A percentile compares a stretch with the other conserved stretches of the same genome.
phyloP scores from a whole-genome alignment of 2,329 filamentous ascomycete genomes.

The Aspergillus luchuensis region DNA sequence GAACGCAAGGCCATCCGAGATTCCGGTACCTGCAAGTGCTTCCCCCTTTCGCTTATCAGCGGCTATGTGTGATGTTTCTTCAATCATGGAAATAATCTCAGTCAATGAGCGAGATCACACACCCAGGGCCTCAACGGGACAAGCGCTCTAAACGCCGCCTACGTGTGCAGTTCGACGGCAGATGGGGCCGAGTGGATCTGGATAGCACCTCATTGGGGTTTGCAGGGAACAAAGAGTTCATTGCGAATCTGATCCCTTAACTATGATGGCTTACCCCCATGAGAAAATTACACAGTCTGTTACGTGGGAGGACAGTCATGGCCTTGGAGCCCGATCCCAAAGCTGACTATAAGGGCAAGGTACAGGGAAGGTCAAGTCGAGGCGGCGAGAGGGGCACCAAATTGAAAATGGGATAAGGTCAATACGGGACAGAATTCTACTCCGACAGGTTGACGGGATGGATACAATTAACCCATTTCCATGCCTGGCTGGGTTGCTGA shows the following conservation, averaged over 20 bases:
- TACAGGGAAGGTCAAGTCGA: not conserved
- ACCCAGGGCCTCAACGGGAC: constrained; percentile 24
- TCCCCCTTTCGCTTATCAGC: constrained; percentile 15
- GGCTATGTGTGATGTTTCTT: constrained; percentile 12
- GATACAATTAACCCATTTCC: constrained; percentile 14
- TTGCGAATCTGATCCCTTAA: not conserved
- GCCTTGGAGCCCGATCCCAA: not conserved
- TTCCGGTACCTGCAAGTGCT: constrained; percentile 5
- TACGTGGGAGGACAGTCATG: not conserved
- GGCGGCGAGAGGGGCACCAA: not conserved
- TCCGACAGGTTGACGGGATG: constrained; percentile 22
- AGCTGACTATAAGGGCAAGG: constrained; percentile 1
- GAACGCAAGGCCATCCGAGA: constrained; percentile 5
- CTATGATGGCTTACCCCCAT: not conserved
- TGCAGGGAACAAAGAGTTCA: constrained; percentile 2
- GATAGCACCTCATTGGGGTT: constrained; percentile 7
- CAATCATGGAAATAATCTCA: constrained; percentile 11
- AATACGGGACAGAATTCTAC: constrained; percentile 1
- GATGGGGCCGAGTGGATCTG: constrained; percentile 16
- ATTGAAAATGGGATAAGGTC: constrained; percentile 1
- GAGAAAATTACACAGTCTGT: not conserved
- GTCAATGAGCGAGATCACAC: constrained; percentile 18
- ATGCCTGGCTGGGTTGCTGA: constrained; percentile 16
- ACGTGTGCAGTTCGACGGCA: constrained; percentile 15
- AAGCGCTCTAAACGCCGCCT: constrained; percentile 40